These are phyloP conservation scores for Akanthomyces uredinophilus DNA, from an alignment of 2,329 filamentous ascomycete species.

Conservation along the genomic window DNA sequence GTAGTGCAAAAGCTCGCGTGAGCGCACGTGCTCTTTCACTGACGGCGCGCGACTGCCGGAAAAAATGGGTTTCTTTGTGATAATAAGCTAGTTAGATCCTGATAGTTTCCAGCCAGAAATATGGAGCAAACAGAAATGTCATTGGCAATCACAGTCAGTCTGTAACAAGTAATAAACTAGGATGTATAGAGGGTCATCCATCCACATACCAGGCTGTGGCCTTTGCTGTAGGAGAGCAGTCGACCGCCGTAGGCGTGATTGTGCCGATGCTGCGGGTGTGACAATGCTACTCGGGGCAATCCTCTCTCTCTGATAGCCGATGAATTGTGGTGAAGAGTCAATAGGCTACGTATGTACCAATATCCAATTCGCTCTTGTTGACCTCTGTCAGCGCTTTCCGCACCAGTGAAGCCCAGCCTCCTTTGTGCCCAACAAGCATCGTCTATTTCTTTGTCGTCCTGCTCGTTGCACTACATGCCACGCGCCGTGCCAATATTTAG, in stretches of 20 bases:
- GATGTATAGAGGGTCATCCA: neutral
- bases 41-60: too few relatives aligned
- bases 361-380: neutral
- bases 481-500: neutral
- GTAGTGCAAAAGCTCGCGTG: neutral
- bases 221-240: neutral
- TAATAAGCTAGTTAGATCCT: too few relatives aligned
- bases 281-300: too few relatives aligned
- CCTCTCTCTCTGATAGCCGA: too few relatives aligned
- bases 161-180: neutral
- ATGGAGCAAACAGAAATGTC: too few relatives aligned
- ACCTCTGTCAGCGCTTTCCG: neutral
- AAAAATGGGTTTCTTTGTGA: too few relatives aligned
- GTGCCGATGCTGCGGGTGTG: neutral
- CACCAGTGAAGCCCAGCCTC: neutral
- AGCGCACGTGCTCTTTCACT: neutral
- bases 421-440: neutral
- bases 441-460: neutral
- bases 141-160: neutral
- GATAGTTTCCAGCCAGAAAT: too few relatives aligned
- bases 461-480: neutral
- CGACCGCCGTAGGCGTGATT: neutral
- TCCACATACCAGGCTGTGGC: neutral
- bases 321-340: neutral
- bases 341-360: neutral